Evolutionary conservation across 2,329 filamentous ascomycete genomes (phyloP), one percentile per base, ranked within the genome.

Genomic region (Fusarium circinatum): DNA sequence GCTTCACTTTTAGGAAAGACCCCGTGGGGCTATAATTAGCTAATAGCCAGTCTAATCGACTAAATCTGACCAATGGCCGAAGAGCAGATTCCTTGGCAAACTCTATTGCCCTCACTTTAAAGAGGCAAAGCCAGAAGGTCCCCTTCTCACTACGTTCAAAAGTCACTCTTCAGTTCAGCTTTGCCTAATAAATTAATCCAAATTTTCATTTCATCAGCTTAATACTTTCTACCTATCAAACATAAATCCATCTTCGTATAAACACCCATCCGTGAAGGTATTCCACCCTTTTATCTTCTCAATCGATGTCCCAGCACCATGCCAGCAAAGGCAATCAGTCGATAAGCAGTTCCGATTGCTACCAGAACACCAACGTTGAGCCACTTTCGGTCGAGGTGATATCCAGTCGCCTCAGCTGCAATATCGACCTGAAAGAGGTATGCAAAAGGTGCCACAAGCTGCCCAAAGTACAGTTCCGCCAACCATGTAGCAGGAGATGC

Each of bases 401-500:
- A 89, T 1, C 88, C 88, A 5, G 85, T 82, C 4, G 74, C 74
- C 18, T 80, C 26, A 2, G 82, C 80, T 10, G 88, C 87, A 38
- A 83, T 51, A 3, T 89, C 83, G 18, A 88, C 81, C 18, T 87
- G 71, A 77, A 89, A 90, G 10, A 90, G 75, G 69, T 88, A 86
- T 0, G 71, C 77, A 69, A 88, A 83, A 3, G 87, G 88, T 32
- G 74, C 78, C 9, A 89, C 79, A 57, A 89, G 84, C 76, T 87
- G 81, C 0, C 85, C 86, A 71, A 89, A 89, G 76, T 89, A 90
- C 18, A 86, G 78, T 78, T 90, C 88, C 1, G 87, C 85, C 30
- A 89, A 81, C 88, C 88, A 90, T 1, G 86, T 86, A 6, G 85
- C 88, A 0, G 88, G 89, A 15, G 83, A 86, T 22, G 84, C 76